Evolutionary conservation across 192 early-diverging fungal species (phyloP).

Genomic region (Irineochytrium annulatum): DNA sequence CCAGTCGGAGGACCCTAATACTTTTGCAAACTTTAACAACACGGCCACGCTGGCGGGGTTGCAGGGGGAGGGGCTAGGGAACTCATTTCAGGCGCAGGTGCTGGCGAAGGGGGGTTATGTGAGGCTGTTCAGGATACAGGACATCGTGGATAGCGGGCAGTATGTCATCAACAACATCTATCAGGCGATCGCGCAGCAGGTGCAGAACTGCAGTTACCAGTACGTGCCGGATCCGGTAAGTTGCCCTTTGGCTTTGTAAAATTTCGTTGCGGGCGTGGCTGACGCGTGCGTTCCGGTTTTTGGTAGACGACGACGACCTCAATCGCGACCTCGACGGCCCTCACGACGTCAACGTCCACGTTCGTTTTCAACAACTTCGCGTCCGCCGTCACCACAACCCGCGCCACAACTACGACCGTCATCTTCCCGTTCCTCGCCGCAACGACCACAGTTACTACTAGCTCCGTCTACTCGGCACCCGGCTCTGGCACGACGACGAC

Average conservation of each 20-base stretch:
- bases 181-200: conserved; percentile 22
- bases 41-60: conserved; percentile 21
- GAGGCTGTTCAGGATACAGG: conserved; percentile 31
- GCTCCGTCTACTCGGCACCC: neutral
- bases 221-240: neutral
- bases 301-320: conserved; percentile 13
- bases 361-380: neutral
- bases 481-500: neutral
- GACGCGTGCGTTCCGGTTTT: neutral
- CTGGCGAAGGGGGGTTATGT: conserved; percentile 24
- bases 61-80: conserved; percentile 7
- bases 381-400: conserved; percentile 6
- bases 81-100: conserved; percentile 31
- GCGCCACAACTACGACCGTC: conserved; percentile 1
- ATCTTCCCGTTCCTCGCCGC: neutral
- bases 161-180: conserved; percentile 23
- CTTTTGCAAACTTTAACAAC: conserved; percentile 27
- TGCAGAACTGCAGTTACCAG: conserved; percentile 23
- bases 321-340: conserved; percentile 14
- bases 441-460: conserved; percentile 7
- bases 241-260: too few relatives aligned
- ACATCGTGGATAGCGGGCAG: conserved; percentile 31
- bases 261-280: neutral
- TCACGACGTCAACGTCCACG: neutral
- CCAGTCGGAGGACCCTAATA: conserved; percentile 3